These are phyloP conservation scores for Leishmania lainsoni DNA, from an alignment of 208 protist genomes.

Conservation along the genomic window DNA sequence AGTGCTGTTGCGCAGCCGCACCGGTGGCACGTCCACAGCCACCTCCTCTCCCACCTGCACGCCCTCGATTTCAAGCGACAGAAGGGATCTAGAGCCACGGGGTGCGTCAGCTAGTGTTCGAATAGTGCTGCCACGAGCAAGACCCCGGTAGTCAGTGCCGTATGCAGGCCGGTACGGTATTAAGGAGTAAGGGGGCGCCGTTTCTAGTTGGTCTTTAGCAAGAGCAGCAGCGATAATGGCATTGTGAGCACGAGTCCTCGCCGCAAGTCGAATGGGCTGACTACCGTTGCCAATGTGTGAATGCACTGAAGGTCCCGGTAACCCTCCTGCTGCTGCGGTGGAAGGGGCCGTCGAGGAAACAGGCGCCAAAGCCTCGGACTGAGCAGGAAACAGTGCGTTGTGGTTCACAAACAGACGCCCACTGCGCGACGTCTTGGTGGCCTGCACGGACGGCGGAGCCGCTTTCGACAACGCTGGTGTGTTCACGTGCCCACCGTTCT, in stretches of 20 bases:
- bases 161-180: neutral
- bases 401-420: constrained; percentile 29
- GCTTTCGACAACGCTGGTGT: constrained; percentile 3
- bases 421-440: constrained; percentile 7
- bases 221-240: neutral
- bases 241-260: neutral
- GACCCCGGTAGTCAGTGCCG: constrained; percentile 9
- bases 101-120: neutral
- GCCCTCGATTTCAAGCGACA: constrained; percentile 53
- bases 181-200: neutral
- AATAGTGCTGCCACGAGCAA: constrained; percentile 19
- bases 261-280: neutral
- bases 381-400: constrained; percentile 5
- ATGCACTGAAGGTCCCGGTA: neutral
- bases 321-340: neutral
- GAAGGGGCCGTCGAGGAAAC: neutral
- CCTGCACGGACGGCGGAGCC: neutral
- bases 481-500: neutral
- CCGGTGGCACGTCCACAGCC: constrained; percentile 21
- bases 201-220: neutral
- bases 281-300: neutral
- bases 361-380: neutral
- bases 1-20: constrained; percentile 23
- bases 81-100: neutral
- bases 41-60: constrained; percentile 75